Percentiles rank a stretch among this genome's conserved stretches.
Conservation (phyloP, 805 yeast genomes). For the Cyberlindnera maclurae region DNA sequence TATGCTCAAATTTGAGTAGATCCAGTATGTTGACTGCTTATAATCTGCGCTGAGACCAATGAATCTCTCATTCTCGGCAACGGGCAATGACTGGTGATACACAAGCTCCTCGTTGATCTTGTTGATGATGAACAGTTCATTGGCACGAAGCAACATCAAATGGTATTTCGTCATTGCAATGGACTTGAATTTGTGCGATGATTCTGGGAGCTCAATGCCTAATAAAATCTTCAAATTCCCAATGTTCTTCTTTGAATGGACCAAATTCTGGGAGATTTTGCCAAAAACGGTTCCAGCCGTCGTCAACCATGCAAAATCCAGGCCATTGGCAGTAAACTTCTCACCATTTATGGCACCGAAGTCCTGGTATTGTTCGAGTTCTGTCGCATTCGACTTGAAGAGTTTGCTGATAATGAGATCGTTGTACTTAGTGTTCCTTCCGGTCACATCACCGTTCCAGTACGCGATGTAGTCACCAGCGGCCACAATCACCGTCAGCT, state of each 20-base stretch:
- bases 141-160: slow-evolving; percentile 38
- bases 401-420: slow-evolving; percentile 17
- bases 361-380: slow-evolving; percentile 31
- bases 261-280: slow-evolving; percentile 20
- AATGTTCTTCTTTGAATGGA: slow-evolving; percentile 18
- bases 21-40: slow-evolving; percentile 62
- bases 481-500: slow-evolving; percentile 16
- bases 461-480: slow-evolving; percentile 28
- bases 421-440: slow-evolving; percentile 16
- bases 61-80: slow-evolving; percentile 28
- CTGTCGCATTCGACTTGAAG: slow-evolving; percentile 25
- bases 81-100: slow-evolving; percentile 33
- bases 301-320: slow-evolving; percentile 40
- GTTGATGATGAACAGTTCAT: slow-evolving; percentile 38
- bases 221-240: slow-evolving; percentile 32
- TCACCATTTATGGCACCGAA: slow-evolving; percentile 26
- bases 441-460: slow-evolving; percentile 18
- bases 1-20: slow-evolving; percentile 50
- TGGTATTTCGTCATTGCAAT: slow-evolving; percentile 49
- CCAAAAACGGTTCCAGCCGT: slow-evolving; percentile 42
- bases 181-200: slow-evolving; percentile 28
- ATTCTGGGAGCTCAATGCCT: slow-evolving; percentile 32
- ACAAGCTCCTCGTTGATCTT: slow-evolving; percentile 44
- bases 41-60: slow-evolving; percentile 46
- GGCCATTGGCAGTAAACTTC: slow-evolving; percentile 24